phyloP scores from a whole-genome alignment of 768 basidiomycete genomes.

The Agrocybe pediades region DNA sequence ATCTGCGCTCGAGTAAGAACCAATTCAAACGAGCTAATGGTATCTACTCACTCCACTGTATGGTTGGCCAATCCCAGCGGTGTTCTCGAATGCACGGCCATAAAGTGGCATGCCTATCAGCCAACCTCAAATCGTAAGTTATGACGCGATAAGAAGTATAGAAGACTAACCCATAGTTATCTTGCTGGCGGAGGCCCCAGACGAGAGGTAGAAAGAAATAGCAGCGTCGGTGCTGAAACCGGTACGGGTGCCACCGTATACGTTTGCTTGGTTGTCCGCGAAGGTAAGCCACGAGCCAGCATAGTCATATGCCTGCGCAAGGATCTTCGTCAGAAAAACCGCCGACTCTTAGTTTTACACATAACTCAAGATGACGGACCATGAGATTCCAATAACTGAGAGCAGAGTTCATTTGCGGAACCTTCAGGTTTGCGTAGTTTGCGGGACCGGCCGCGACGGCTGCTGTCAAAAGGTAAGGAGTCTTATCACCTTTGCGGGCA shows the following conservation, averaged over 20 bases:
- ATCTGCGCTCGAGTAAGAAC: constrained; percentile 38
- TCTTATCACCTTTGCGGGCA: constrained; percentile 57
- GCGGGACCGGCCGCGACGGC: constrained; percentile 65
- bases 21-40: background rate
- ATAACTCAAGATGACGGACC: constrained; percentile 37
- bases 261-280: constrained; percentile 58
- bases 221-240: constrained; percentile 70
- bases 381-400: constrained; percentile 83
- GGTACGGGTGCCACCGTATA: constrained; percentile 67
- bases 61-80: constrained; percentile 62
- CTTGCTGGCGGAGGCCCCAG: constrained; percentile 67
- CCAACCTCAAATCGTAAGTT: background rate
- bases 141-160: background rate
- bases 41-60: constrained; percentile 59
- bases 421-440: constrained; percentile 58
- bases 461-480: constrained; percentile 60
- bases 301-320: constrained; percentile 67
- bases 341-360: no score
- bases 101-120: constrained; percentile 74
- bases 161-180: constrained; percentile 59
- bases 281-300: constrained; percentile 76
- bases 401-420: constrained; percentile 65
- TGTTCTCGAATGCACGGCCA: constrained; percentile 76
- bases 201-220: constrained; percentile 56
- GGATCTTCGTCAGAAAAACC: background rate